Base-by-base conservation (phyloP, 441 rosid genomes). In the Erodium texanum region DNA sequence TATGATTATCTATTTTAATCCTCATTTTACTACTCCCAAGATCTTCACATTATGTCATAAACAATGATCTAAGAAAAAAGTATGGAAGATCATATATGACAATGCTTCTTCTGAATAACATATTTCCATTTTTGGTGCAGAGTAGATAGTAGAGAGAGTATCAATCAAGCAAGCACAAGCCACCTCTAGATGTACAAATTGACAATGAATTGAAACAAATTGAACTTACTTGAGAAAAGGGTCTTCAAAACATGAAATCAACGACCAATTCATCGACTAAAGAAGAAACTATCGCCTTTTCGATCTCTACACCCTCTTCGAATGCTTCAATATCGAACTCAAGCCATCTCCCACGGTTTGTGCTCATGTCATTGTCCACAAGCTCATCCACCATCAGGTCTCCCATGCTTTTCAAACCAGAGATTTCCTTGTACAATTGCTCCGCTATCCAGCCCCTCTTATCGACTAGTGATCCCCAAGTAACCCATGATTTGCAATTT, bases 341-440 rank as follows among this genome's bases (percentile, higher is more conserved):
- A 68, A 81, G 68, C 97, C 97, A 94, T 63, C 66, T 91, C 54
- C 96, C 97, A 66, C 71, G 23, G 68, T 11, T 24, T 24, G 76
- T 75, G 80, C 83, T 86, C 99, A 91, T 94, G 75, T 94, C 92
- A 67, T 58, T 81, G 50, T 89, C 87, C 52, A 87, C 88, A 41
- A 94, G 89, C 70, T 89, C 96, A 79, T 91, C 97, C 78, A 86
- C 87, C 86, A 81, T 82, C 80, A 81, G 27, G 62, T 81, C 90
- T 64, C 87, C 85, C 79, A 78, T 82, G 74, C 80, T 74, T 74
- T 78, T 82, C 89, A 86, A 77, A 18, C 82, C 71, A 0, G 43
- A 63, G 5, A 86, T 78, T 73, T 81, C 91, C 76, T 69, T 81
- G 56, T 78, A 77, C 77, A 91, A 66, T 73, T 89, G 87, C 64